A percentile compares a stretch with the other conserved stretches of the same genome.
Evolutionary conservation across 75 land plant genomes (phyloP).

Genomic region (Azolla pinnata): DNA sequence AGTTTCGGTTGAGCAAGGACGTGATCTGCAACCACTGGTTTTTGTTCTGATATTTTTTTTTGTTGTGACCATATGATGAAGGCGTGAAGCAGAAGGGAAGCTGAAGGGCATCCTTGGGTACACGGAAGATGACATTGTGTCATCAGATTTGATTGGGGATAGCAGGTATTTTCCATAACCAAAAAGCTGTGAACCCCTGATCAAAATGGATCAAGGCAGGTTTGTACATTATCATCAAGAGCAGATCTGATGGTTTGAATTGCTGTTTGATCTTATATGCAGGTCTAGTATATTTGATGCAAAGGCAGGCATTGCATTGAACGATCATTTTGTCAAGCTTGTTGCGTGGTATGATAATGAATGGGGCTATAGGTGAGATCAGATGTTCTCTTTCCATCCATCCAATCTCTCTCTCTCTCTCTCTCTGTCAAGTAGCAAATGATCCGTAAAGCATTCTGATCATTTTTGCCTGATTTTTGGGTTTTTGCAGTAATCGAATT

Average conservation of each 20-base stretch:
- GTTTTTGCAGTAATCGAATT: slow-evolving; percentile 61
- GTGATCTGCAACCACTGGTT: too few relatives aligned
- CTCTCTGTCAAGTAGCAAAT: neutral
- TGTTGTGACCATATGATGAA: slow-evolving; percentile 12
- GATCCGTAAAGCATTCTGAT: too few relatives aligned
- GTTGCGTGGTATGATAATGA: slow-evolving; percentile 89
- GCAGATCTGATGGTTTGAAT: too few relatives aligned
- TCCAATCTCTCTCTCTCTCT: neutral
- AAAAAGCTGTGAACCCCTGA: neutral
- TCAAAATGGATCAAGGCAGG: neutral
- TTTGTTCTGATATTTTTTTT: too few relatives aligned
- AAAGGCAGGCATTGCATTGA: slow-evolving; percentile 80
- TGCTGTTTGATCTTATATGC: neutral
- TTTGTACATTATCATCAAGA: neutral
- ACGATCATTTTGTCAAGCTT: slow-evolving; percentile 55
- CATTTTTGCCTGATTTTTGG: neutral
- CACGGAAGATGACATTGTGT: slow-evolving; percentile 34
- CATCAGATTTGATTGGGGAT: slow-evolving; percentile 41
- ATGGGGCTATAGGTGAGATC: slow-evolving; percentile 96
- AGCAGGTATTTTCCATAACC: slow-evolving; percentile 15
- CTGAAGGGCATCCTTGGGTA: slow-evolving; percentile 44
- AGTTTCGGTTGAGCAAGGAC: too few relatives aligned
- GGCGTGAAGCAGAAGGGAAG: slow-evolving; percentile 34
- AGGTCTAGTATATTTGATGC: slow-evolving; percentile 95
- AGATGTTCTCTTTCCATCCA: neutral